Percentiles rank a stretch among this genome's conserved stretches.
Conservation (phyloP, 371 early-diverging fungal species). For the Mucor sp. region DNA sequence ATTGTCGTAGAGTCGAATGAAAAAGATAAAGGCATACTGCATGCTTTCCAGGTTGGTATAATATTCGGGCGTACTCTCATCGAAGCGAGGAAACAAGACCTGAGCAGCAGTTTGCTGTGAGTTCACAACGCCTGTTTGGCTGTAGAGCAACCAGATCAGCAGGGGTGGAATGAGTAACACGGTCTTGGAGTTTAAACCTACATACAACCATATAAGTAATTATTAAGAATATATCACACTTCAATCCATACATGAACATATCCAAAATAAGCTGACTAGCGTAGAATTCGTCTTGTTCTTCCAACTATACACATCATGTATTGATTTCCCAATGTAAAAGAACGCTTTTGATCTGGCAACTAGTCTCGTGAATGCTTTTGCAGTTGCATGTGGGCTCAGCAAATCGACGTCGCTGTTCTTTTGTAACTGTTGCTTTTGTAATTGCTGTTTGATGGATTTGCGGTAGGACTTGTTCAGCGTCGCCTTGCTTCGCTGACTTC, state of each 20-base stretch:
- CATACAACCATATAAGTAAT: background rate
- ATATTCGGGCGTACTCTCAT: slow-evolving; percentile 42
- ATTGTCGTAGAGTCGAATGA: slow-evolving; percentile 43
- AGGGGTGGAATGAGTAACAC: slow-evolving; percentile 28
- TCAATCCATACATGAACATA: slow-evolving; percentile 13
- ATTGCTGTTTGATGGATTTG: slow-evolving; percentile 24
- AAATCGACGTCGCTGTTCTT: background rate
- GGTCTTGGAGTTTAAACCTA: slow-evolving; percentile 35
- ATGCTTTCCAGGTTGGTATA: slow-evolving; percentile 35
- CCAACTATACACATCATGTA: slow-evolving; percentile 41
- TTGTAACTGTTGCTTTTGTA: slow-evolving; percentile 15
- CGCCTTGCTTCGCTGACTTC: background rate
- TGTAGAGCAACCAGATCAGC: slow-evolving; percentile 24
- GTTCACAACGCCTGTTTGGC: slow-evolving; percentile 17
- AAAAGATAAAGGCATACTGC: slow-evolving; percentile 37
- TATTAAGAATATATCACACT: background rate
- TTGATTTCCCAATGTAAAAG: slow-evolving; percentile 23
- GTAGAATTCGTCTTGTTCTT: slow-evolving; percentile 20
- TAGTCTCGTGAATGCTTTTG: slow-evolving; percentile 42
- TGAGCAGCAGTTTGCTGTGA: slow-evolving; percentile 24
- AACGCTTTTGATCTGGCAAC: slow-evolving; percentile 43
- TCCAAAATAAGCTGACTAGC: slow-evolving; percentile 20
- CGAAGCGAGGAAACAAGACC: slow-evolving; percentile 36
- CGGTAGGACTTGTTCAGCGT: slow-evolving; percentile 20
- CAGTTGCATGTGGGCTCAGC: slow-evolving; percentile 41